Conservation (phyloP, 139 green algal genomes). For the Nannochloris sp. region DNA sequence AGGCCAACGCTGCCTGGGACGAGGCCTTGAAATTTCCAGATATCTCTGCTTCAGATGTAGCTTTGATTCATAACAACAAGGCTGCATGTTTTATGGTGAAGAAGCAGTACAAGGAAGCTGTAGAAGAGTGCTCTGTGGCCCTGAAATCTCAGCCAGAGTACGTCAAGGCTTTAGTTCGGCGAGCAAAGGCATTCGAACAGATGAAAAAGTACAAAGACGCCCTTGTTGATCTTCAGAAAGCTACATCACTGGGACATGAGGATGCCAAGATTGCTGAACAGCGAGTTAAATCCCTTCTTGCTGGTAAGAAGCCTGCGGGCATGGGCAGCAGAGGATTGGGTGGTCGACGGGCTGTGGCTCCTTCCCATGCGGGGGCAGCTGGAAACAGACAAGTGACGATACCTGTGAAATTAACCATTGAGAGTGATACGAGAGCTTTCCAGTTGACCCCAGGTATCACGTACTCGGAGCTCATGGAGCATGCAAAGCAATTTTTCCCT, state of each 20-base stretch:
- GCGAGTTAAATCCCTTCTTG: constrained; percentile 49
- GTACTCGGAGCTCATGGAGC: constrained; percentile 64
- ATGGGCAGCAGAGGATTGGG: constrained; percentile 17
- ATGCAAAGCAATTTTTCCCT: constrained; percentile 61
- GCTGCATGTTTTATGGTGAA: constrained; percentile 66
- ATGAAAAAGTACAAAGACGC: constrained; percentile 69
- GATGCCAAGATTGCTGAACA: constrained; percentile 55
- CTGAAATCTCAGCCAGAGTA: constrained; percentile 48
- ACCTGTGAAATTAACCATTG: constrained; percentile 52
- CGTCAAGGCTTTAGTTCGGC: constrained; percentile 49
- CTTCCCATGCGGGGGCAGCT: constrained; percentile 5
- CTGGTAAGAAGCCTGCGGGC: constrained; percentile 36
- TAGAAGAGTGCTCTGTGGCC: constrained; percentile 61
- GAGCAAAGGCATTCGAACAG: constrained; percentile 66
- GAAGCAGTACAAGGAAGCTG: constrained; percentile 71
- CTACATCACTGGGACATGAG: constrained; percentile 37
- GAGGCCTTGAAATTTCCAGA: constrained; percentile 49
- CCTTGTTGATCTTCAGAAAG: constrained; percentile 55
- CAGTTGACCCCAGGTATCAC: constrained; percentile 43
- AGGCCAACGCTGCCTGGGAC: constrained; percentile 64
- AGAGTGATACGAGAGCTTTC: constrained; percentile 60
- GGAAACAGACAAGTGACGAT: constrained; percentile 18
- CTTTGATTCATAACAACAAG: constrained; percentile 67
- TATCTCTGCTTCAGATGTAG: constrained; percentile 35
- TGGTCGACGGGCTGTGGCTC: constrained; percentile 3